Evolutionary conservation across 208 protist species (phyloP), one percentile per base, ranked within the genome.

Genomic region (Zelonia costaricensis): DNA sequence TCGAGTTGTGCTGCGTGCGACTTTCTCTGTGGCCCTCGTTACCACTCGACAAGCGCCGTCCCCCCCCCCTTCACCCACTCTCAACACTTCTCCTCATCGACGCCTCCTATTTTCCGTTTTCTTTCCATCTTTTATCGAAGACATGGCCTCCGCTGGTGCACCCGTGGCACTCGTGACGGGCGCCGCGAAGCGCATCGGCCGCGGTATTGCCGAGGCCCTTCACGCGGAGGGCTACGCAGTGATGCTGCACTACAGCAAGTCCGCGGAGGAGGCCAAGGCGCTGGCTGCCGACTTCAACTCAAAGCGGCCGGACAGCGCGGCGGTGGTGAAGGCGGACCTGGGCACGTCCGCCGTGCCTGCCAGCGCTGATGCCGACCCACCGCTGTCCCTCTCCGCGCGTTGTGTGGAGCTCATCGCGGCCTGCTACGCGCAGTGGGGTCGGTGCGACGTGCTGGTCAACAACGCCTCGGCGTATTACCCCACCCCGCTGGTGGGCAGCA

Each of bases 391-490:
- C 1, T 36, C 52, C 25, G 18, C 52, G 16, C 73, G 79, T 20
- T 91, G 83, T 40, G 67, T 61, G 1, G 62, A 18, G 2, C 51
- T 91, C 31, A 39, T 91, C 6, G 69, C 66, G 16, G 60, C 10
- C 33, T 94, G 84, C 57, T 82, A 82, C 59, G 20, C 35, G 15
- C 42, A 53, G 15, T 91, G 85, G 76, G 81, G 87, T 3, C 82
- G 84, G 10, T 87, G 78, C 51, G 87, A 94, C 51, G 84, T 86
- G 30, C 67, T 94, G 31, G 84, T 94, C n/a, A 94, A 94, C 72
- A 94, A 89, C 61, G 87, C 87, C 43, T 94, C 87, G 1, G 74
- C 84, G 6, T 94, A 82, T 53, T 85, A 78, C 46, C 79, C 87
- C 20, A 89, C 84, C 0, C 82, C 83, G 33, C 69, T 94, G 35